These are phyloP conservation scores for Hirschfeldia incana DNA, from an alignment of 345 rosid genomes.

Conservation along the genomic window DNA sequence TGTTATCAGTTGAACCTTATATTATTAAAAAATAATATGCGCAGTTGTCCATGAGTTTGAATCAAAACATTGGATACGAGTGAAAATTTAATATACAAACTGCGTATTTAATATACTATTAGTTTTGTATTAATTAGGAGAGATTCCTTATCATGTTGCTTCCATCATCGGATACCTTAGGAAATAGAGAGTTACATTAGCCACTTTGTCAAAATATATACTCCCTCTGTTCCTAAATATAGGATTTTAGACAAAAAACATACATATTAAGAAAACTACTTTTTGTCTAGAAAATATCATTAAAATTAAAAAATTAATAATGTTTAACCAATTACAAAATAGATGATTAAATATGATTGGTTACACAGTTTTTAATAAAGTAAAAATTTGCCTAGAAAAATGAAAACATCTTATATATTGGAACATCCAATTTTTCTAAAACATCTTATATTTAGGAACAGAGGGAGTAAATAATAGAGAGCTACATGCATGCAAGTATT, in stretches of 20 bases:
- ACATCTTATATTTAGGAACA: too few species aligned
- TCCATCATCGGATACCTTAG: constrained; percentile 35
- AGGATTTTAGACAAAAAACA: too few species aligned
- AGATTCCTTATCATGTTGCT: constrained; percentile 35
- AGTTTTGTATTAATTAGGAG: background rate
- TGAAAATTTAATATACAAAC: background rate
- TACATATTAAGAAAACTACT: too few species aligned
- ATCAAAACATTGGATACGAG: background rate
- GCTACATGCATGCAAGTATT: constrained; percentile 28
- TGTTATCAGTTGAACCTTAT: background rate
- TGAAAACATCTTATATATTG: too few species aligned
- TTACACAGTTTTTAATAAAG: too few species aligned
- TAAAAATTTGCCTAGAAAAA: too few species aligned
- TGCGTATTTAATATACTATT: background rate
- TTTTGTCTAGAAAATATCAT: too few species aligned
- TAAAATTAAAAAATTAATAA: too few species aligned
- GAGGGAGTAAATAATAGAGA: background rate
- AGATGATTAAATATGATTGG: too few species aligned
- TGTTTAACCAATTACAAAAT: too few species aligned
- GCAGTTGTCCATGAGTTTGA: background rate
- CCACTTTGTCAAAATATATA: background rate
- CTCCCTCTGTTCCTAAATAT: too few species aligned
- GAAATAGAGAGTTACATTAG: background rate
- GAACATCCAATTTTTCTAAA: too few species aligned
- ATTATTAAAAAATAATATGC: background rate